Base-by-base conservation (phyloP, 768 basidiomycete species). In the Psilocybe cyanescens region DNA sequence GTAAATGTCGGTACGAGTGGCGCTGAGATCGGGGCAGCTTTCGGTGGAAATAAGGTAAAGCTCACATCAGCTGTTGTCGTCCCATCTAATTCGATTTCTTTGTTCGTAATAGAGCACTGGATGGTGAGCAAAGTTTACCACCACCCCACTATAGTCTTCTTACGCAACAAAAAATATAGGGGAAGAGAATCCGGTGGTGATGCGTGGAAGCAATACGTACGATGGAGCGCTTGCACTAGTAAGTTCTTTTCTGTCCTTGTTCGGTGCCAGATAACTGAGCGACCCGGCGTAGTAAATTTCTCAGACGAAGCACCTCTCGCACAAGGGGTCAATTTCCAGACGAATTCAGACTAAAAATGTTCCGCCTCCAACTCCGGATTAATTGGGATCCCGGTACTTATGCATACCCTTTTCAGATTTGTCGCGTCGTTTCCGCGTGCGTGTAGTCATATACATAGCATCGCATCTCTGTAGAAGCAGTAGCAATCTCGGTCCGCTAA, bases 191-290 rank as follows among this genome's bases (percentile, higher is more conserved):
- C 93, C 6, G 97, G 97, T 41, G 96, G 96, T 55, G 97, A 98
- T 75, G 91, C 96, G n/a, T 99, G 97, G 97, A 95, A 96, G 74
- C 93, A 97, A 74, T 95, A 95, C 67, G 91, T 95, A 44, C 86
- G 94, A 55, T 96, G 92, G 92, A 89, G 90, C 74, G 86, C 91
- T 49, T 95, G 93, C 73, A 97, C 96, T 9, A 78, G 83, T 84
- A 69, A 53, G 80, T 73, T 45, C 17, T 14, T n/a, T 33, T 41
- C 48, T 35, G n/a, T 48, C 57, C 62, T 39, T 58, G 24, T 64
- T 30, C 44, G 24, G 31, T 29, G 57, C 49, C 60, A 48, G 8
- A 45, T 41, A 37, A 52, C 58, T 64, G 60, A 60, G 58, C 56
- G 59, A 52, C 53, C 45, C 52, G 55, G 19, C 62, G 33, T 60